Conservation (phyloP, 1,284 basidiomycete genomes). For the Cystobasidium slooffiae region DNA sequence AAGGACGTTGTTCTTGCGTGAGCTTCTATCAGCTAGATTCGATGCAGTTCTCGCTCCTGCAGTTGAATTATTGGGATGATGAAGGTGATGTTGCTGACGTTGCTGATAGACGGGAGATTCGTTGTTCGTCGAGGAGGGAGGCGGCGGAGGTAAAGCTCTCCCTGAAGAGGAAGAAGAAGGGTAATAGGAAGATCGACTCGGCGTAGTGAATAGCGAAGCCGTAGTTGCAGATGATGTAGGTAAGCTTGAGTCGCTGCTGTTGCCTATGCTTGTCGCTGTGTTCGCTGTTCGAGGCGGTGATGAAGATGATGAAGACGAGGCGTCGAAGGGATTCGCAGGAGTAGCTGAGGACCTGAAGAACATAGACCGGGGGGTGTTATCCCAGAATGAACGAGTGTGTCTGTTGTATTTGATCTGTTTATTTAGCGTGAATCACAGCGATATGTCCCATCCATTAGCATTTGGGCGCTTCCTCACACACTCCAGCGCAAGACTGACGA, state of each 20-base stretch:
- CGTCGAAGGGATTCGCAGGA: slow-evolving; percentile 22
- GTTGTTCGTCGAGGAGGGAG: background rate
- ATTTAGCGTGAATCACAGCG: background rate
- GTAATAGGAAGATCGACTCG: slow-evolving; percentile 12
- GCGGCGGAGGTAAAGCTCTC: background rate
- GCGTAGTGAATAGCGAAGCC: slow-evolving; percentile 7
- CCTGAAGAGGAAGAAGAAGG: slow-evolving; percentile 4
- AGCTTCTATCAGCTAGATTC: slow-evolving; percentile 6
- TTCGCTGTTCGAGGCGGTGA: slow-evolving; percentile 3
- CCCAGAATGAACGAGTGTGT: background rate
- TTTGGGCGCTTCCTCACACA: too few species aligned
- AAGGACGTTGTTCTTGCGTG: slow-evolving; percentile 2
- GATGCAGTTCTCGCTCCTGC: slow-evolving; percentile 11
- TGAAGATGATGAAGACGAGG: slow-evolving; percentile 15
- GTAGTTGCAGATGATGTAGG: background rate
- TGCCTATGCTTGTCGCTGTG: background rate
- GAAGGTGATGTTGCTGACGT: slow-evolving; percentile 1
- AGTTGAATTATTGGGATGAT: background rate
- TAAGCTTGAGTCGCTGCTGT: slow-evolving; percentile 7
- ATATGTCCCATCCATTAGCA: too few species aligned
- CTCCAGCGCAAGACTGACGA: too few species aligned
- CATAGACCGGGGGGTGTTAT: slow-evolving; percentile 1
- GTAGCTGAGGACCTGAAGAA: slow-evolving; percentile 17
- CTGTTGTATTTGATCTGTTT: background rate
- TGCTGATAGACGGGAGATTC: slow-evolving; percentile 14